Evolutionary conservation across 2,329 filamentous ascomycete genomes (phyloP), one percentile per base, ranked within the genome.

Genomic region (Pyricularia sp.): DNA sequence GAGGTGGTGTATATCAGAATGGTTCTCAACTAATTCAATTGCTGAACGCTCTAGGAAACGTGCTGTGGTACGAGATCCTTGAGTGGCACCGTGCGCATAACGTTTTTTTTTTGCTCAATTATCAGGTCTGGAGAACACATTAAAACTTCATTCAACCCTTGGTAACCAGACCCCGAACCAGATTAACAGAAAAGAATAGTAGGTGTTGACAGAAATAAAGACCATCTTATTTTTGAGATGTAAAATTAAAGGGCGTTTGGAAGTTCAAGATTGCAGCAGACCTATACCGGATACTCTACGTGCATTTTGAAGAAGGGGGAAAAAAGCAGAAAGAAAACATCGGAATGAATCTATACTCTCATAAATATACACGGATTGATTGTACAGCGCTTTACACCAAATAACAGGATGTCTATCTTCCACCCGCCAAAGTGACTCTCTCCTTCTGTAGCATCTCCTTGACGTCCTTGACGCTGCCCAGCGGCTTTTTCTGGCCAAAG

Each of bases 391-490:
- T 64, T 24, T 53, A 24, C 19, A 60, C 22, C 33, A 53, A 33
- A 40, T 63, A 22, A 60, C 66, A 65, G 28, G 6, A 65, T 30
- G 30, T 57, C 60, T 70, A 69, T 66, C 68, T 70, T 22, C 74
- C 74, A 44, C 70, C 71, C 2, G 72, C 69, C 53, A 71, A 68
- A 67, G 64, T 65, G n/a, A 65, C 44, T 7, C 69, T 68, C 64
- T 68, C 66, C 4, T 40, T 59, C 22, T 60, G 60, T 33, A 70
- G 40, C 22, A 67, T 49, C 44, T 69, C 66, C 70, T 85, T 79
- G 26, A 86, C 79, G 72, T 84, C 82, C 67, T 84, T 78, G 7
- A 81, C 76, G 7, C 80, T 82, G 44, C 79, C 78, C 16, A 80
- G 70, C 22, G 77, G 75, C 71, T 79, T 81, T 67, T 78, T 78